Base-by-base conservation (phyloP, 768 basidiomycete genomes). In the Tulasnella calospora region DNA sequence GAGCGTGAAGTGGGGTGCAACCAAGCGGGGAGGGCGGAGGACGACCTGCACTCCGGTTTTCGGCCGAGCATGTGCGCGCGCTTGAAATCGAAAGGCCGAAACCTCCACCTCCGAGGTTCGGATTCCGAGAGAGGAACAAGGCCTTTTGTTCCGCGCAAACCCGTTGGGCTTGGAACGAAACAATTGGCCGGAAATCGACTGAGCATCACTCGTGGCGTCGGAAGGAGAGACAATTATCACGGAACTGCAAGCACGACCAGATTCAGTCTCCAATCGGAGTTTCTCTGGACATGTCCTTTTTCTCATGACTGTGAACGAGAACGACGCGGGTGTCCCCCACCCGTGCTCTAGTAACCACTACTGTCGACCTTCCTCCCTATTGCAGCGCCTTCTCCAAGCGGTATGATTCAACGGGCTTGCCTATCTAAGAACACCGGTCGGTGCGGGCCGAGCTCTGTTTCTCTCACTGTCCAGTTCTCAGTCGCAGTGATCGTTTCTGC, bases 1-100 rank as follows among this genome's bases (percentile, higher is more conserved):
- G 55, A 57, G 55, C 55, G 55, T 57, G 55, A 57, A 57, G 55
- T 57, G 55, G 55, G 55, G 55, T 57, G 55, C 55, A 27, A 57
- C 55, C 15, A 4, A 57, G 27, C 57, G 23, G 23, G 23, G 19
- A 12, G 57, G 57, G 30, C 7, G 21, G 30, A 30, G n/a, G 30
- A 61, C 27, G 12, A 27, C n/a, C 30, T 21, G 51, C 51, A 27
- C 51, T 27, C 57, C 57, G 30, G 19, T n/a, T 61, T 61, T 61
- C 57, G 57, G 57, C 57, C 57, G 57, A 61, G 57, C n/a, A 27
- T 19, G 19, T 17, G 51, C 19, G 19, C n/a, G 51, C 21, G 21
- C 51, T 55, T 55, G 19, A 0, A 17, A 55, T 8, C 27, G 30
- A n/a, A 61, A 61, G 57, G 23, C 57, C 57, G 57, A 61, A 30